These are phyloP conservation scores for Tagetes erecta DNA, from an alignment of 129 eudicot species.

Conservation along the genomic window DNA sequence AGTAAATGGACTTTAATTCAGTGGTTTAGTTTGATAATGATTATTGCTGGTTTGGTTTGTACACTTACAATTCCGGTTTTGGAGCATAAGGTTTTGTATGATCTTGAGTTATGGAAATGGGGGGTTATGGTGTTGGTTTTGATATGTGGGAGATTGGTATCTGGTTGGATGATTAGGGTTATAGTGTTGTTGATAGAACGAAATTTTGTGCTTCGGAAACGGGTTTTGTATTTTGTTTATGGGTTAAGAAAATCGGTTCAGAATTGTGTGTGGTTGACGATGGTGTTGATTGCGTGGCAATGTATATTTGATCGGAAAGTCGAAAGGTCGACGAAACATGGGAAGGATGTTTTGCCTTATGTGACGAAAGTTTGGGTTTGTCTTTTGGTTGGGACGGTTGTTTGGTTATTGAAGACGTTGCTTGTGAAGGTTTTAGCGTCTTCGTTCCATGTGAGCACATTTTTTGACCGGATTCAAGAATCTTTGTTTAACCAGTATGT, in stretches of 20 bases:
- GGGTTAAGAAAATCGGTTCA: conserved; percentile 53
- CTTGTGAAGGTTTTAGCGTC: conserved; percentile 50
- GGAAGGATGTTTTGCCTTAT: conserved; percentile 33
- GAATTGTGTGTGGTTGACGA: conserved; percentile 54
- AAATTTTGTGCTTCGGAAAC: conserved; percentile 33
- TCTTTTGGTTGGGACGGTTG: conserved; percentile 19
- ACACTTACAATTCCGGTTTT: conserved; percentile 25
- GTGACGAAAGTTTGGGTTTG: conserved; percentile 47
- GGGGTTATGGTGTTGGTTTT: conserved; percentile 35
- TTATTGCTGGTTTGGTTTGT: conserved; percentile 36
- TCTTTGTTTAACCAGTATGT: conserved; percentile 52
- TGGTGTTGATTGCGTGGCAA: conserved; percentile 58
- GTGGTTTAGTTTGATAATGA: conserved; percentile 28
- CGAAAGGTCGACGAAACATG: conserved; percentile 24
- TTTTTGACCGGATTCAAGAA: conserved; percentile 56
- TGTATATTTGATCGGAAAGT: conserved; percentile 42
- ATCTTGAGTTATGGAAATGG: conserved; percentile 56
- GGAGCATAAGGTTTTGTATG: conserved; percentile 27
- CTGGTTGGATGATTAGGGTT: conserved; percentile 40
- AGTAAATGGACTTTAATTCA: conserved; percentile 38
- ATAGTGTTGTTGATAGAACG: conserved; percentile 35
- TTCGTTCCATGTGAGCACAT: conserved; percentile 53
- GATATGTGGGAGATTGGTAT: conserved; percentile 41
- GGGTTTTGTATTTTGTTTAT: conserved; percentile 46
- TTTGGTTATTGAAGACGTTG: conserved; percentile 48